Evolutionary conservation across 148 eudicot species (phyloP).

Genomic region (Talinum fruticosum): DNA sequence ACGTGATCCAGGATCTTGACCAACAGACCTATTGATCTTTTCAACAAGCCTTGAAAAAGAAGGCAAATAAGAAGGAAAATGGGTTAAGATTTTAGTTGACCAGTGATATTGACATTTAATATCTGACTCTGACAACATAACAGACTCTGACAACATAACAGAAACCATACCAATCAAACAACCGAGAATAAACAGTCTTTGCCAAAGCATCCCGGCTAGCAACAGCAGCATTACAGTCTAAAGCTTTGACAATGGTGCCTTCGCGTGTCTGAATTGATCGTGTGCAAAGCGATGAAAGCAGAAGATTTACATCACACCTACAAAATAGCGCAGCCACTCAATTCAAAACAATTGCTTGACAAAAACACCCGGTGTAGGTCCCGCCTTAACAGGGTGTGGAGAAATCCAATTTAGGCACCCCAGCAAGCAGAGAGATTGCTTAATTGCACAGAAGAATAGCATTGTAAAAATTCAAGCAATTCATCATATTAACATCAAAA

Average conservation of each 20-base stretch:
- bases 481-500: not conserved
- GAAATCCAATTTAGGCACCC: too few relatives aligned
- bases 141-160: not conserved
- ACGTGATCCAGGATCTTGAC: constrained; percentile 77
- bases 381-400: too few relatives aligned
- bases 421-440: not conserved
- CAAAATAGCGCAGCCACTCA: constrained; percentile 10
- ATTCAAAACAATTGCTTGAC: constrained; percentile 4
- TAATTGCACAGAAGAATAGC: not conserved
- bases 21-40: constrained; percentile 87
- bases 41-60: constrained; percentile 79
- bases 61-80: not conserved
- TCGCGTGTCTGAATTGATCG: constrained; percentile 95
- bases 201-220: constrained; percentile 97
- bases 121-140: not conserved
- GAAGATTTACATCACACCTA: constrained; percentile 83
- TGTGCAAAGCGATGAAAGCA: constrained; percentile 72
- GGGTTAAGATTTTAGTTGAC: not conserved
- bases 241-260: constrained; percentile 82
- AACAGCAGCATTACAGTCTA: constrained; percentile 86
- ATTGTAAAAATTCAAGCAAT: not conserved
- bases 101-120: not conserved
- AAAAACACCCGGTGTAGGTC: too few relatives aligned
- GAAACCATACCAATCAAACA: constrained; percentile 83
- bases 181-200: constrained; percentile 89